Evolutionary conservation across 805 yeast genomes (phyloP).

Genomic region (Saccharomycopsis javanensis): DNA sequence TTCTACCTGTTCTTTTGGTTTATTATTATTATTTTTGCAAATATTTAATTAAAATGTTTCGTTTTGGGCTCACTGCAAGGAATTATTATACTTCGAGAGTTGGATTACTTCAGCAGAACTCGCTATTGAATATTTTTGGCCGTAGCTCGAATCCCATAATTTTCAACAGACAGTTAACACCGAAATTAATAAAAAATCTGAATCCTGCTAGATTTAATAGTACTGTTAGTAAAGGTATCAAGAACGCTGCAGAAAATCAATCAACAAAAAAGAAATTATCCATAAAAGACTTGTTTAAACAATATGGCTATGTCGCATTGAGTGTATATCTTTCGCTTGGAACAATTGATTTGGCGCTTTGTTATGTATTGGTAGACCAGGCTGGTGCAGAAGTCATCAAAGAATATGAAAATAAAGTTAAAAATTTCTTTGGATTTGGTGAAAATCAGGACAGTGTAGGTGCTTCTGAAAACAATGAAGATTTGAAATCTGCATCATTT

Average conservation of each 20-base stretch:
- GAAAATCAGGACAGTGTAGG: constrained; percentile 29
- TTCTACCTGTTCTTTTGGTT: too few relatives aligned
- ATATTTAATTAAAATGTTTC: neutral
- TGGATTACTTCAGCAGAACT: neutral
- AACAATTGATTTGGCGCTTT: constrained; percentile 70
- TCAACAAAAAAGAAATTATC: neutral
- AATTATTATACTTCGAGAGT: neutral
- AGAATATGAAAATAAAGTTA: constrained; percentile 50
- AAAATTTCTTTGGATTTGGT: constrained; percentile 56
- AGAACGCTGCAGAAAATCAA: neutral
- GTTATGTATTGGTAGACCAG: constrained; percentile 75
- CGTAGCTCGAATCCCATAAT: neutral
- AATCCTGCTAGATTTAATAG: neutral
- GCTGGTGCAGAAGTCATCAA: constrained; percentile 77
- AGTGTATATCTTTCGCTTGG: constrained; percentile 75
- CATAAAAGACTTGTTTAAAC: constrained; percentile 55
- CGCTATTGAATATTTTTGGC: neutral
- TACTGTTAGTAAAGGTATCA: neutral
- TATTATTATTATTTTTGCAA: neutral
- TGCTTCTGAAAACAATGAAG: constrained; percentile 5
- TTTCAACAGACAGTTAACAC: neutral
- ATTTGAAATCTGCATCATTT: constrained; percentile 31
- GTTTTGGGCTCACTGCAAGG: neutral
- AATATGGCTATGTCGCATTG: constrained; percentile 86
- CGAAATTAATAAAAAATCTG: neutral